Percentiles rank a stretch among this genome's conserved stretches.
Conservation (phyloP, 495 filamentous ascomycete species). For the Penicillium cosmopolitanum region DNA sequence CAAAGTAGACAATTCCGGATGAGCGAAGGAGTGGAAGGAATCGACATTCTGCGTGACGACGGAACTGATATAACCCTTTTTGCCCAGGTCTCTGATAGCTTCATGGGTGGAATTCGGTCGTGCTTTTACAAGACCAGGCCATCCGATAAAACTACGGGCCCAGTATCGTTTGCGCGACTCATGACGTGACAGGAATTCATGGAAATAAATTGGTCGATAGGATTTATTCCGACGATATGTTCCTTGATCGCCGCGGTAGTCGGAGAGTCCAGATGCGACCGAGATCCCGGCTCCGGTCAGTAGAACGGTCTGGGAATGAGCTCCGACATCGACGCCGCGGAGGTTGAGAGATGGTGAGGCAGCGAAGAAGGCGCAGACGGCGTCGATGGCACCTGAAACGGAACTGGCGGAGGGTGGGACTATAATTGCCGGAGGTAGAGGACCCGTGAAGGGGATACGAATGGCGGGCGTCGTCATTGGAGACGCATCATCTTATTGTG, state of each 20-base stretch:
- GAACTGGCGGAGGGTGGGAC: conserved; percentile 71
- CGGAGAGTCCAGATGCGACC: conserved; percentile 88
- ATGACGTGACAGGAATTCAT: conserved; percentile 82
- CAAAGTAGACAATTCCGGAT: conserved; percentile 73
- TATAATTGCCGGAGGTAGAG: conserved; percentile 77
- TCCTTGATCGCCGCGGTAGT: conserved; percentile 87
- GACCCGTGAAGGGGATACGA: conserved; percentile 88
- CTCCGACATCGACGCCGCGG: conserved; percentile 51
- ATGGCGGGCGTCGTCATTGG: conserved; percentile 71
- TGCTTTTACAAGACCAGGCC: conserved; percentile 76
- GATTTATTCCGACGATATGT: conserved; percentile 89
- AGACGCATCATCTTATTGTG: conserved; percentile 31
- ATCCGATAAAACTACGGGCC: conserved; percentile 93
- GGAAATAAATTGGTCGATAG: conserved; percentile 90
- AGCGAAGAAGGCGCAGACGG: conserved; percentile 73
- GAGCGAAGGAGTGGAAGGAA: conserved; percentile 81
- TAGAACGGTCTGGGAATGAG: conserved; percentile 65
- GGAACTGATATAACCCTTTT: conserved; percentile 69
- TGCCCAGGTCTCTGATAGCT: conserved; percentile 70
- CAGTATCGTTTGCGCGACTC: conserved; percentile 93
- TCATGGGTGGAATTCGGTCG: conserved; percentile 79
- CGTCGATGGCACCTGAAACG: conserved; percentile 71
- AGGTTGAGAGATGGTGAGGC: conserved; percentile 53
- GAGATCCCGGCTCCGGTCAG: conserved; percentile 93
- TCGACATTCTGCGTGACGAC: conserved; percentile 98